Base-by-base conservation (phyloP, 495 filamentous ascomycete species). In the Entonaema liquescens region DNA sequence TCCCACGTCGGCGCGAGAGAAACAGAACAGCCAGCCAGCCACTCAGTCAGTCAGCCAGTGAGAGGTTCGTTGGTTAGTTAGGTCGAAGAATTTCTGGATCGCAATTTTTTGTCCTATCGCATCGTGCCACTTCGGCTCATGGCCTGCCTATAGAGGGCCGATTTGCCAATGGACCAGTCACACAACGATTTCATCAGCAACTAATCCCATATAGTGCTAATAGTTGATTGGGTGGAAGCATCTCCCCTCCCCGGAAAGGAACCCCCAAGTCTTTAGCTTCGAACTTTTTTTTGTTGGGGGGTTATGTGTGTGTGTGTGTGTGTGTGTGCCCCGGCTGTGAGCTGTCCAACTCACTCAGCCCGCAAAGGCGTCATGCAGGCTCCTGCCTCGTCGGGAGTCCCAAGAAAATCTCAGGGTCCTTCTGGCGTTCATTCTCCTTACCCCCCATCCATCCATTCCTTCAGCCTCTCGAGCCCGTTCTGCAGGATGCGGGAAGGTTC, bases 101-200 rank as follows among this genome's bases (percentile, higher is more conserved):
- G 28, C 33, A 26, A 58, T 35, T 19, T 35, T 19, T 62, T 19
- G 50, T 63, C 70, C 65, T 73, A 73, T 73, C 23, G 57, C 38
- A 36, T 61, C 40, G 70, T 68, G 64, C 70, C 70, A 73, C 70
- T 65, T 12, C 44, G 35, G 59, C 49, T 28, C 53, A 44, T 68
- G 38, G 50, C 56, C 19, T 42, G 25, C 60, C 29, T 61, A 68
- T 62, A 54, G 38, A 31, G 19, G 49, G 31, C 57, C 35, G 28
- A 73, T 73, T 73, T 47, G 65, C 29, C 62, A 65, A 73, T 73
- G 33, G 56, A 19, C 33, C 19, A 13, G 55, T 68, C 59, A 56
- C 60, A 61, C 60, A 49, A 36, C 26, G 38, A 59, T 33, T 59
- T 33, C n/a, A 26, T 33, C 54, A 64, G 35, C 58, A 58, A 33